These are phyloP conservation scores for Ustilago shanxiensis DNA, from an alignment of 1,284 basidiomycete species.

Conservation along the genomic window DNA sequence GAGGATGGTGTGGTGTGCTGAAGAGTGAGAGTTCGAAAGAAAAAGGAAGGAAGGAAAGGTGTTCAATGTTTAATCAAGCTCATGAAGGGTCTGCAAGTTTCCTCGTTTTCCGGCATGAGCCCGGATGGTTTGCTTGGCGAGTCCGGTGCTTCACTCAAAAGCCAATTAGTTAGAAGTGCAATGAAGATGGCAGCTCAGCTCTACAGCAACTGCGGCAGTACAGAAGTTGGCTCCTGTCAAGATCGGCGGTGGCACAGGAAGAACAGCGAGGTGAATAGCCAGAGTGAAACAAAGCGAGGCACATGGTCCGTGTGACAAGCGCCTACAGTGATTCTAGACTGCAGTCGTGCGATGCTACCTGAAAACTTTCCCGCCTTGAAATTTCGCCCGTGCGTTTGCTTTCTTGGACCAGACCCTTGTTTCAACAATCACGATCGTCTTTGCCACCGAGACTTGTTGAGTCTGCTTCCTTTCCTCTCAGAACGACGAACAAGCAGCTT, in stretches of 20 bases:
- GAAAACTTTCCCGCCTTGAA: not conserved
- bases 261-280: conserved; percentile 17
- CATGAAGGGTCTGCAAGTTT: not conserved
- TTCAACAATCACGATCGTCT: no score
- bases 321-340: not conserved
- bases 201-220: not conserved
- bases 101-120: not conserved
- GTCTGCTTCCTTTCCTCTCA: no score
- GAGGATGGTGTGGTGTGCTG: not conserved
- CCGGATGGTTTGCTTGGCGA: not conserved
- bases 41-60: conserved; percentile 1
- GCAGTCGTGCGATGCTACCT: not conserved
- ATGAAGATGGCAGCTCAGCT: not conserved
- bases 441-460: no score
- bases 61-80: not conserved
- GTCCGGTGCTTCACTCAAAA: no score
- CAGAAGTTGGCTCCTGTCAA: not conserved
- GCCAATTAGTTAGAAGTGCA: no score
- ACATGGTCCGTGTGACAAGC: conserved; percentile 27
- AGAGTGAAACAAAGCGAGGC: conserved; percentile 5
- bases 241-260: conserved; percentile 10
- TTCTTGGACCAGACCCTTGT: not conserved
- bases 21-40: not conserved
- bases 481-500: no score
- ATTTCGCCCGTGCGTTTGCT: not conserved